Conservation (phyloP, 805 yeast genomes). For the Yamadazyma sp. region DNA sequence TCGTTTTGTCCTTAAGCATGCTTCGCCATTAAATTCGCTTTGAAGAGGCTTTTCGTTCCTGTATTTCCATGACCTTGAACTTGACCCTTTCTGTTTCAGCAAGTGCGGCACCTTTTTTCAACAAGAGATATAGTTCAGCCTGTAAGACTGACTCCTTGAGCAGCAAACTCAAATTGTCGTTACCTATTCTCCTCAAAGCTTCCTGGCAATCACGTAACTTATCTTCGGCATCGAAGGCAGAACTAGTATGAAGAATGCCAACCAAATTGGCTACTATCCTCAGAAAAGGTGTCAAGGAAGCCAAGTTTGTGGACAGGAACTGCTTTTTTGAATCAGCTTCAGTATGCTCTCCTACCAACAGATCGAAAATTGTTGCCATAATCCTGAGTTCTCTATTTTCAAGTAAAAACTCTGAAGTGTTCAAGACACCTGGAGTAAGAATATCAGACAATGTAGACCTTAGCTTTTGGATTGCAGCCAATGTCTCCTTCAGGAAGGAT, state of each 20-base stretch:
- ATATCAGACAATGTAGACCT: too few relatives aligned
- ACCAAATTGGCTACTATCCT: conserved; percentile 2
- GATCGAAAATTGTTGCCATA: too few relatives aligned
- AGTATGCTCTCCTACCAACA: too few relatives aligned
- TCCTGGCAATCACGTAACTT: not conserved
- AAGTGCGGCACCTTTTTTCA: conserved; percentile 2
- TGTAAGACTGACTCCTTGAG: not conserved
- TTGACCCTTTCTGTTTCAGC: conserved; percentile 4
- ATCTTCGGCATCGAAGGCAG: not conserved
- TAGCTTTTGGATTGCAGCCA: too few relatives aligned
- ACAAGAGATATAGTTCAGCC: not conserved
- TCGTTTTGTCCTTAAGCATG: not conserved
- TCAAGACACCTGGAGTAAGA: too few relatives aligned
- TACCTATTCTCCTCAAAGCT: not conserved
- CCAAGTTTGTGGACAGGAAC: too few relatives aligned
- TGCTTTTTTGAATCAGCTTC: too few relatives aligned
- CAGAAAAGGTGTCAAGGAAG: conserved; percentile 1
- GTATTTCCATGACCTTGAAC: conserved; percentile 3
- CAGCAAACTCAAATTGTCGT: not conserved
- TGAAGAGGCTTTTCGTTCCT: too few relatives aligned
- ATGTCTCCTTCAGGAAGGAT: too few relatives aligned
- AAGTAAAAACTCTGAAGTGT: too few relatives aligned
- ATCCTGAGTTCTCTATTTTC: too few relatives aligned
- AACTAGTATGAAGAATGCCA: not conserved
- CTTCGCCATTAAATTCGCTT: too few relatives aligned